Percentiles rank a stretch among this genome's conserved stretches.
These are phyloP conservation scores for Ramalina peruviana DNA, from an alignment of 495 filamentous ascomycete species.

Conservation along the genomic window DNA sequence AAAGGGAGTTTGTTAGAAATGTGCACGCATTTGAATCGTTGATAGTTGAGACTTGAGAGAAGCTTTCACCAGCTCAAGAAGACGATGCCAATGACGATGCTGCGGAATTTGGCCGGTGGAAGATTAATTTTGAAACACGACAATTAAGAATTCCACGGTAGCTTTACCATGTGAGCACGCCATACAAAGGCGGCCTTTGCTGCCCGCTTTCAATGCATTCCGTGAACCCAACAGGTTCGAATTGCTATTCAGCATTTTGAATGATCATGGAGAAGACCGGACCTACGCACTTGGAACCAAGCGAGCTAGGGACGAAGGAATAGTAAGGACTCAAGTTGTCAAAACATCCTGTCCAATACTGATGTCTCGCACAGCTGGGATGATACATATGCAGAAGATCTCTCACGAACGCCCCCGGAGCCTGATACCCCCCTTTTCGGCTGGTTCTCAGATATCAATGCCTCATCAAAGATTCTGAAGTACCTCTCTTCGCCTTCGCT, in stretches of 20 bases:
- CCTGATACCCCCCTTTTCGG: constrained; percentile 36
- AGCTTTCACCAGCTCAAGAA: too few relatives aligned
- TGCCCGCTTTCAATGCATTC: too few relatives aligned
- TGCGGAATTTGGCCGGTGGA: too few relatives aligned
- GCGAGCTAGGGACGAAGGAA: constrained; percentile 40
- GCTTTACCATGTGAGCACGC: too few relatives aligned
- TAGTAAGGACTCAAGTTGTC: constrained; percentile 26
- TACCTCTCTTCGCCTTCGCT: constrained; percentile 28
- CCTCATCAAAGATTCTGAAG: constrained; percentile 33
- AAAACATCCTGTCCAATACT: not conserved
- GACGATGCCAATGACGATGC: too few relatives aligned
- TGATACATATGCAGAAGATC: constrained; percentile 13
- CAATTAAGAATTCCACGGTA: too few relatives aligned
- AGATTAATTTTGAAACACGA: too few relatives aligned
- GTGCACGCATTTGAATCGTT: too few relatives aligned
- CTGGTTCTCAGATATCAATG: constrained; percentile 40
- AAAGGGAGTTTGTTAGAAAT: too few relatives aligned
- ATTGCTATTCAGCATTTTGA: not conserved
- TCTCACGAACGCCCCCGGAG: constrained; percentile 15
- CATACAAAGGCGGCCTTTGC: too few relatives aligned
- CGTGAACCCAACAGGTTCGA: too few relatives aligned
- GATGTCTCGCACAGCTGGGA: constrained; percentile 11
- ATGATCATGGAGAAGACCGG: constrained; percentile 9
- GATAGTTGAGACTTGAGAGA: too few relatives aligned
- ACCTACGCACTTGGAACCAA: constrained; percentile 33